A percentile compares a stretch with the other conserved stretches of the same genome.
These are phyloP conservation scores for Bipolaris zeicola DNA, from an alignment of 2,329 filamentous ascomycete species.

Conservation along the genomic window DNA sequence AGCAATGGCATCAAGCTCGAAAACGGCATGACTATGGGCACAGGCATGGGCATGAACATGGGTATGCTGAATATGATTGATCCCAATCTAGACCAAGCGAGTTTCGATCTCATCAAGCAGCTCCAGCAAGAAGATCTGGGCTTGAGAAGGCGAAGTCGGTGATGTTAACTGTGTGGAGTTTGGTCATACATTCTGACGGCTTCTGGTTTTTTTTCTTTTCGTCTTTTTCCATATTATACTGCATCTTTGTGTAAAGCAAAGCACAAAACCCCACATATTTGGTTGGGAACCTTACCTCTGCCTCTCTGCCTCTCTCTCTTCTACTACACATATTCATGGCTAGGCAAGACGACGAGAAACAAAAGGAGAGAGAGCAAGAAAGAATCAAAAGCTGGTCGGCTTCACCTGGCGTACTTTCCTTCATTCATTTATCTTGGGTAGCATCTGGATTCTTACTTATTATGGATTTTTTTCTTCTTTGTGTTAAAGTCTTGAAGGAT, in stretches of 20 bases:
- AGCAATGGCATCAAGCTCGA: conserved; percentile 40
- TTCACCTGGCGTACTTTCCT: background rate
- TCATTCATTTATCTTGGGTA: background rate
- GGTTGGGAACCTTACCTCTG: background rate
- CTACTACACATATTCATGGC: background rate
- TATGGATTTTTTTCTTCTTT: background rate
- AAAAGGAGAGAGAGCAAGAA: background rate
- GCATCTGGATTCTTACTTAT: background rate
- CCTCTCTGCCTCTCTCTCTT: background rate
- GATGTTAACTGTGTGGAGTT: background rate
- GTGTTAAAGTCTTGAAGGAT: background rate
- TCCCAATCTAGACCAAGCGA: conserved; percentile 33
- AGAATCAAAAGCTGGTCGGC: background rate
- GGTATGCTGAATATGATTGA: conserved; percentile 31
- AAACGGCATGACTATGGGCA: conserved; percentile 18
- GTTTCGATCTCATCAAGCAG: conserved; percentile 36
- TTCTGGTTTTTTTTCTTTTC: no score
- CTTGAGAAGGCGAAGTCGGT: conserved; percentile 36
- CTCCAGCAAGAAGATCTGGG: conserved; percentile 41
- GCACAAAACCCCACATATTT: background rate
- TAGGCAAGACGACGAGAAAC: background rate
- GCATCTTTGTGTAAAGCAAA: background rate
- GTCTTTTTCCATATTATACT: background rate
- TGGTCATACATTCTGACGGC: background rate
- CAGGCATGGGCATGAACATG: conserved; percentile 19